phyloP scores from a whole-genome alignment of 768 basidiomycete species.

The Naganishia vaughanmartiniae region DNA sequence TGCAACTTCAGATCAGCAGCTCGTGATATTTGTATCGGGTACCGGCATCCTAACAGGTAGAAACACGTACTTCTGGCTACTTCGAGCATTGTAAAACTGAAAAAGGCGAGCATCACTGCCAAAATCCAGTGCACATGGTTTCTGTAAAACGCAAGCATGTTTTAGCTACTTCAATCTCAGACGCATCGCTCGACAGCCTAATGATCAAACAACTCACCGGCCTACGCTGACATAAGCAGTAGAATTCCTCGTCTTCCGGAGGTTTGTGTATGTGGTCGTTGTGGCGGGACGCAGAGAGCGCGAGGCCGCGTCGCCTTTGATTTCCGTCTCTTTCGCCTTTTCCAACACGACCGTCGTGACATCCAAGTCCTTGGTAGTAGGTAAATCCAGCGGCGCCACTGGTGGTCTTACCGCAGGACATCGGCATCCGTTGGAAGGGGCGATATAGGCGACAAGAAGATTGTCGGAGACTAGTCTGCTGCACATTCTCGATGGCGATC shows the following conservation, averaged over 20 bases:
- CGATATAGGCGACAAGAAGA: not conserved
- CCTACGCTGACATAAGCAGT: not conserved
- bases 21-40: not conserved
- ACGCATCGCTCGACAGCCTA: not conserved
- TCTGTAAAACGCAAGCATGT: not conserved
- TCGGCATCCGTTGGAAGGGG: not conserved
- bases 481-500: not conserved
- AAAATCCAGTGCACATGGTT: not conserved
- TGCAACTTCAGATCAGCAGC: not conserved
- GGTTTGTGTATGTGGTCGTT: not conserved
- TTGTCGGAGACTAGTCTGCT: not conserved
- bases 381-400: not conserved
- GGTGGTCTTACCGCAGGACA: not conserved
- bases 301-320: not conserved
- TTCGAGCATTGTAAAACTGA: not conserved
- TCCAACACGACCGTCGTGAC: not conserved
- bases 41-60: not conserved
- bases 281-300: not conserved
- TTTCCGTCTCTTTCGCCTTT: not conserved
- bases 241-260: not conserved
- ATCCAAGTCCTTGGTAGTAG: not conserved
- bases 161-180: not conserved
- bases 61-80: not conserved
- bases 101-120: not conserved
- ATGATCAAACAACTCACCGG: not conserved